Evolutionary conservation across 2,329 filamentous ascomycete genomes (phyloP).

Genomic region (Ophiostoma quercus): DNA sequence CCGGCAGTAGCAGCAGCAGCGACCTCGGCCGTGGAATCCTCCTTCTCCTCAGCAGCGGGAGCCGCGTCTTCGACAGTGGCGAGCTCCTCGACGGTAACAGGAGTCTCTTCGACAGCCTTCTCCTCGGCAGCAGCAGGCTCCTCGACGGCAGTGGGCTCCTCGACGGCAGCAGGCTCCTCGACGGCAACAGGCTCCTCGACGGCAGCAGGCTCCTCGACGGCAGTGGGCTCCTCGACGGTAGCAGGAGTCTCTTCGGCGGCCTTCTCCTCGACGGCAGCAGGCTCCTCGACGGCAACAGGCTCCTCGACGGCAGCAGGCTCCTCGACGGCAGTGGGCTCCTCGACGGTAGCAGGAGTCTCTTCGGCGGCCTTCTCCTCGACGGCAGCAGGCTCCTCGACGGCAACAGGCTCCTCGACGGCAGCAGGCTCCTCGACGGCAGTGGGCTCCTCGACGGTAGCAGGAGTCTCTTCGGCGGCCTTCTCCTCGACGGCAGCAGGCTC

Average conservation of each 20-base stretch:
- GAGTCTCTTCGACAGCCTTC: neutral
- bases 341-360: neutral
- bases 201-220: constrained; percentile 19
- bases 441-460: neutral
- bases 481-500: neutral
- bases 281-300: constrained; percentile 20
- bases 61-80: neutral
- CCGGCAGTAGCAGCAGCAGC: constrained; percentile 14
- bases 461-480: neutral
- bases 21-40: constrained; percentile 11
- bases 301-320: constrained; percentile 10
- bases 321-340: constrained; percentile 19
- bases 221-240: neutral
- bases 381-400: neutral
- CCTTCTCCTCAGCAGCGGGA: neutral
- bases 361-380: constrained; percentile 13
- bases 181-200: constrained; percentile 19
- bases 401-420: neutral
- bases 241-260: neutral
- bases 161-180: neutral
- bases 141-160: constrained; percentile 2
- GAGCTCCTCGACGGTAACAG: neutral
- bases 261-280: constrained; percentile 19
- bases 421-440: neutral
- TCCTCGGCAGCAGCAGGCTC: constrained; percentile 16